A percentile compares a stretch with the other conserved stretches of the same genome.
Conservation (phyloP, 257 asterid genomes). For the Penstemon eatonii region DNA sequence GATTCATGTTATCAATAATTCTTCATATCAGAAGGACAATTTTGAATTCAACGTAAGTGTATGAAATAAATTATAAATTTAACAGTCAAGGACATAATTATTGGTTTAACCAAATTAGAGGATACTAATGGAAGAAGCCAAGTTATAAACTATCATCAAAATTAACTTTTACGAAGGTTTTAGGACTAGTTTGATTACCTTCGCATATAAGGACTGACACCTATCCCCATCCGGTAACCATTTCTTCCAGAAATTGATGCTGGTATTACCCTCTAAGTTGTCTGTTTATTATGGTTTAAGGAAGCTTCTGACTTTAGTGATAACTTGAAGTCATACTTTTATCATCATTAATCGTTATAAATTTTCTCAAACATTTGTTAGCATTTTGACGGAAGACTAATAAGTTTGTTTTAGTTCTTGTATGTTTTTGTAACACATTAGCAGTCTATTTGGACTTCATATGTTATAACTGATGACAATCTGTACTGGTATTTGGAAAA, state of each 20-base stretch:
- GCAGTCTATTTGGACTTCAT: background rate
- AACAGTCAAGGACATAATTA: no score
- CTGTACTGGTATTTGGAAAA: background rate
- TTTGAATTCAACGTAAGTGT: no score
- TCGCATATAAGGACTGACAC: no score
- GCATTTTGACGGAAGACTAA: background rate
- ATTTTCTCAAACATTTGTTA: background rate
- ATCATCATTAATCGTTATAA: background rate
- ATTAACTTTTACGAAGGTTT: no score
- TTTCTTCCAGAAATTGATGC: background rate
- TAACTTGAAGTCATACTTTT: background rate
- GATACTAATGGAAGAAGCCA: no score
- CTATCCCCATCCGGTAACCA: no score
- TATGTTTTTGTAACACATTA: background rate
- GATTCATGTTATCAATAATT: background rate
- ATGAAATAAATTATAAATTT: no score
- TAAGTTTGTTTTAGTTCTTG: background rate
- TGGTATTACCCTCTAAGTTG: background rate
- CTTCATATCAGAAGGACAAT: background rate
- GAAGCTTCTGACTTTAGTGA: background rate
- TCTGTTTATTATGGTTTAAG: background rate
- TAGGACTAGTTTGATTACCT: no score
- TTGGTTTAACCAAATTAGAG: background rate
- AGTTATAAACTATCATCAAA: no score
- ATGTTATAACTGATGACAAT: background rate